Conservation (phyloP, 441 rosid species). For the Euphorbia celastroides region DNA sequence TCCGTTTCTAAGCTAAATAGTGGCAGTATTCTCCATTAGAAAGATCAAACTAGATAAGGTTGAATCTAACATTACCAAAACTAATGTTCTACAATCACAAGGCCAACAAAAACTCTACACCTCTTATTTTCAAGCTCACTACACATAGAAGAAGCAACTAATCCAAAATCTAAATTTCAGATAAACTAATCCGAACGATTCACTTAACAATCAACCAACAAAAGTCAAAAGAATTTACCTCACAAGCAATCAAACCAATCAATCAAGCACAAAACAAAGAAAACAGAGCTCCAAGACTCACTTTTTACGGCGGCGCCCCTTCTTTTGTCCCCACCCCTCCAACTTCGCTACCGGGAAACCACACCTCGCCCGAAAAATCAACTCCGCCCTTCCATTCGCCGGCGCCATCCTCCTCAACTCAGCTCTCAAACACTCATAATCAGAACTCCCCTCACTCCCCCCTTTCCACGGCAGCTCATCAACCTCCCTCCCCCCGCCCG, state of each 20-base stretch:
- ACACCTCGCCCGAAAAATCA: constrained; percentile 36
- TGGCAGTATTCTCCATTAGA: neutral
- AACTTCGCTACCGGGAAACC: constrained; percentile 93
- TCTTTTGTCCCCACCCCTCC: constrained; percentile 76
- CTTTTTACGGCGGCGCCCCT: constrained; percentile 79
- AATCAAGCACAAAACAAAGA: constrained; percentile 7
- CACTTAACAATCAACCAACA: neutral
- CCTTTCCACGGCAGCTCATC: constrained; percentile 47
- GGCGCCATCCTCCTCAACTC: constrained; percentile 37
- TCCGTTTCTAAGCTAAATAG: neutral
- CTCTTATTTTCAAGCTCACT: neutral
- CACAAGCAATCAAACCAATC: neutral
- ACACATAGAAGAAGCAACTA: neutral
- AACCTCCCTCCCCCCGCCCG: constrained; percentile 44
- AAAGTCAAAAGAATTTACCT: neutral
- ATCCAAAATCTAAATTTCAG: neutral
- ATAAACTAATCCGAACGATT: too few relatives aligned
- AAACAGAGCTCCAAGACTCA: too few relatives aligned
- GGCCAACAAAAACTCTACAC: neutral
- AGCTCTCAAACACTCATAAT: constrained; percentile 28
- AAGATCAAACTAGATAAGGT: too few relatives aligned
- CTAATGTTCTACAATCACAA: too few relatives aligned
- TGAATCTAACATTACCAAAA: too few relatives aligned
- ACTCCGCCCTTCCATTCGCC: constrained; percentile 28
- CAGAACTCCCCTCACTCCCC: constrained; percentile 27